These are phyloP conservation scores for Rhynchospora tenuis DNA, from an alignment of 176 grass and related monocot genomes.

Conservation along the genomic window DNA sequence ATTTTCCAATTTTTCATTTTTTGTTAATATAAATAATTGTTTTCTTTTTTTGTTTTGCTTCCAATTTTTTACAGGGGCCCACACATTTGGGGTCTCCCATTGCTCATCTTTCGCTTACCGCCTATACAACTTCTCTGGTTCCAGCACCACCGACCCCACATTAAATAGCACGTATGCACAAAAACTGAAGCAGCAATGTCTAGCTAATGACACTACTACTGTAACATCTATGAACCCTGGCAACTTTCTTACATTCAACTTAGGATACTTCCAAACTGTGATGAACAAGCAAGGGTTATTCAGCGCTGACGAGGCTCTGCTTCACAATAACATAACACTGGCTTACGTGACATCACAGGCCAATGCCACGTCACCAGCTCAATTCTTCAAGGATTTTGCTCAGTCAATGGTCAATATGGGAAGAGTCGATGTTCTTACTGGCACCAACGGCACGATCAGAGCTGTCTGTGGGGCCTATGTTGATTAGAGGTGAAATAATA, in stretches of 20 bases:
- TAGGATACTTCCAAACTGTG: slow-evolving; percentile 42
- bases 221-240: slow-evolving; percentile 24
- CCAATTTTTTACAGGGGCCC: slow-evolving; percentile 23
- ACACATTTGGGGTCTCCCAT: slow-evolving; percentile 59
- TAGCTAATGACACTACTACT: not conserved
- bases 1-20: too few relatives aligned
- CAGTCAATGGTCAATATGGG: slow-evolving; percentile 64
- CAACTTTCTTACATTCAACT: slow-evolving; percentile 26
- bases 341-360: slow-evolving; percentile 41
- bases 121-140: slow-evolving; percentile 52
- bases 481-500: slow-evolving; percentile 22
- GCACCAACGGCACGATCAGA: slow-evolving; percentile 48
- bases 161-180: slow-evolving; percentile 28
- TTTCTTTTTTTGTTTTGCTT: not conserved
- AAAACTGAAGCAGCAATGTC: slow-evolving; percentile 21
- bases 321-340: slow-evolving; percentile 35
- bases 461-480: slow-evolving; percentile 34
- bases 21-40: too few relatives aligned
- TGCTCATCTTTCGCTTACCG: slow-evolving; percentile 39
- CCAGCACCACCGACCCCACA: slow-evolving; percentile 33
- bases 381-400: slow-evolving; percentile 60
- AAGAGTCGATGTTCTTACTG: slow-evolving; percentile 36
- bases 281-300: slow-evolving; percentile 22
- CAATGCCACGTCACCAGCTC: slow-evolving; percentile 20
- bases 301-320: slow-evolving; percentile 37